Base-by-base conservation (phyloP, 2,329 filamentous ascomycete genomes). In the Penicillium digitatum region DNA sequence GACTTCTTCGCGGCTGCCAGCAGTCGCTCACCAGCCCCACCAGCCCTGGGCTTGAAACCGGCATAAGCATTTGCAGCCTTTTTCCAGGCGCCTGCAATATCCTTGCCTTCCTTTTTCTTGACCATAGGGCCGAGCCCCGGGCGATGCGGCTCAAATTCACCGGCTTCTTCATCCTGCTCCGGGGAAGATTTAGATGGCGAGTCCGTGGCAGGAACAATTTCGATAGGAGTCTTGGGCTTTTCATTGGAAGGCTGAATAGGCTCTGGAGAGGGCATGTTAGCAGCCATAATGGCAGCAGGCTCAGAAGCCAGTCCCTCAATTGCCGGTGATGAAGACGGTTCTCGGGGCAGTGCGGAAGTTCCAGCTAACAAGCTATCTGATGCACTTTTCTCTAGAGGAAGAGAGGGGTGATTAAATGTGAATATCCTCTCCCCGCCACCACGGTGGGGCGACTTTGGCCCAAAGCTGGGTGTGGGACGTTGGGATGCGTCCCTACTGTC, bases 61-160 rank as follows among this genome's bases (percentile, higher is more conserved):
- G 86, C 87, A 59, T 75, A 72, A 24, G 87, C 84, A 52, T 81
- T 84, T 0, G 90, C 90, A 24, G 90, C 90, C 72, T 90, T 95
- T 74, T 89, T 88, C 58, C 96, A 83, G 6, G 83, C 81, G 34
- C 83, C 87, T 20, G 89, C 89, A 64, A 94, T 80, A 54, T 94
- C 72, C n/a, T 79, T 81, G 59, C 82, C 85, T 1, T 85, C 87
- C 68, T 89, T 90, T 59, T 87, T 84, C 73, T 90, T 93, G 65
- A 96, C 87, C 92, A 96, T 96, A 2, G 91, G 90, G 0, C 90
- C 90, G 7, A 95, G 80, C 1, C 90, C 91, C 18, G 90, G 90
- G n/a, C 89, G 79, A 61, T 81, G 78, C 29, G 74, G 71, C 42
- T 81, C 80, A 27, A 73, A 71, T 43, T 81, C 79, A 27, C 82